These are phyloP conservation scores for Chlamydomonas sp. DNA, from an alignment of 139 green algal genomes.

Conservation along the genomic window DNA sequence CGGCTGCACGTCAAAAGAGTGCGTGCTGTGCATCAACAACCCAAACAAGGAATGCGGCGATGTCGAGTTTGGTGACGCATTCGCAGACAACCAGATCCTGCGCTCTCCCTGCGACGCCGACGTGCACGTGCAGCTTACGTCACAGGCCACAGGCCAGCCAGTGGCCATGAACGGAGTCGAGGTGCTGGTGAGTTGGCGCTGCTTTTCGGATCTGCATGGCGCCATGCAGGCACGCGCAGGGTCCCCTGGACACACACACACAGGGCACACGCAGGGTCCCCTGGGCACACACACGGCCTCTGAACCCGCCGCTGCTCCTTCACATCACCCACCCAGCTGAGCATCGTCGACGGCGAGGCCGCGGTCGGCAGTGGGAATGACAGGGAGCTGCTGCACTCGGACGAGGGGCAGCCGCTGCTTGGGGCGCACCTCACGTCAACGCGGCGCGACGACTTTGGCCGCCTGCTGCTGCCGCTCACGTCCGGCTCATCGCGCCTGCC, in stretches of 20 bases:
- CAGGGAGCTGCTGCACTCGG: conserved; percentile 35
- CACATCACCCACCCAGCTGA: conserved; percentile 23
- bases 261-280: not conserved
- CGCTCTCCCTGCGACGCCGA: conserved; percentile 38
- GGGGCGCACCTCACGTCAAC: not conserved
- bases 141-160: conserved; percentile 16
- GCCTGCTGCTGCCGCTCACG: not conserved
- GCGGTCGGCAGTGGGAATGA: conserved; percentile 18
- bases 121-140: conserved; percentile 35
- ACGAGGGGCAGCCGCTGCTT: conserved; percentile 17
- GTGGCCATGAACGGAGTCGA: conserved; percentile 24
- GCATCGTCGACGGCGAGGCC: conserved; percentile 38
- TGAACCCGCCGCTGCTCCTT: not conserved
- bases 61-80: conserved; percentile 37
- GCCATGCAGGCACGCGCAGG: too few relatives aligned
- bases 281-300: not conserved
- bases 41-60: conserved; percentile 36
- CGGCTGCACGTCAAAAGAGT: too few relatives aligned
- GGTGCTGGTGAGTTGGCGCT: conserved; percentile 31
- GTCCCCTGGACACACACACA: too few relatives aligned
- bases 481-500: conserved; percentile 27
- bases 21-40: conserved; percentile 44
- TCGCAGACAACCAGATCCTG: conserved; percentile 39
- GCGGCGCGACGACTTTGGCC: not conserved
- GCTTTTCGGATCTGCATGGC: too few relatives aligned